A percentile compares a stretch with the other conserved stretches of the same genome.
Evolutionary conservation across 2,329 filamentous ascomycete genomes (phyloP).

Genomic region (Aspergillus cejpii): DNA sequence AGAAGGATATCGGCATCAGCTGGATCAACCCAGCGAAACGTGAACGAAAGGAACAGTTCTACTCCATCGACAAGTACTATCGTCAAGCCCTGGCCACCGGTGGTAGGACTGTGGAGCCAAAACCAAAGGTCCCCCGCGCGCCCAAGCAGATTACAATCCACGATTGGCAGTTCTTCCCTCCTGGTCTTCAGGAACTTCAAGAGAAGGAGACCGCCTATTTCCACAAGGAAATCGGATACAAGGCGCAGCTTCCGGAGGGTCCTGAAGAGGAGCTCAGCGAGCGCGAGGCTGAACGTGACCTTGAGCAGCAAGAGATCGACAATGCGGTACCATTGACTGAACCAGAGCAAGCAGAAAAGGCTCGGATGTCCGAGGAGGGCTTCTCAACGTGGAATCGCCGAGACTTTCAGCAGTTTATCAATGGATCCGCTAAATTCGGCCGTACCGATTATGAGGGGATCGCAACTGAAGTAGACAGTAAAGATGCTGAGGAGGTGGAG

Average conservation of each 20-base stretch:
- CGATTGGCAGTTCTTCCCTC: constrained; percentile 95
- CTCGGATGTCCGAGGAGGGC: constrained; percentile 70
- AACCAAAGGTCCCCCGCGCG: constrained; percentile 90
- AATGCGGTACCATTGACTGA: constrained; percentile 82
- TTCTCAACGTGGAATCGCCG: constrained; percentile 94
- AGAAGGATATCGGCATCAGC: constrained; percentile 83
- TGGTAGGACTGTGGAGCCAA: constrained; percentile 70
- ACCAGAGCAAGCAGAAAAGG: constrained; percentile 82
- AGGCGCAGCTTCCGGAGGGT: constrained; percentile 81
- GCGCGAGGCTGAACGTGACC: constrained; percentile 76
- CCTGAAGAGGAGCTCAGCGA: constrained; percentile 80
- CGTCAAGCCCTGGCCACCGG: constrained; percentile 80
- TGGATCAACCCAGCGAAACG: constrained; percentile 99
- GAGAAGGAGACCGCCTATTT: constrained; percentile 95
- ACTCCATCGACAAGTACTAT: constrained; percentile 99
- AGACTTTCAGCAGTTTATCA: constrained; percentile 97
- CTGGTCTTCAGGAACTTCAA: constrained; percentile 75
- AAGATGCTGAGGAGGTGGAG: constrained; percentile 76
- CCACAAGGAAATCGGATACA: constrained; percentile 93
- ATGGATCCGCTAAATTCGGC: constrained; percentile 87
- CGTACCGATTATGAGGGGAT: constrained; percentile 80
- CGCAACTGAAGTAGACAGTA: constrained; percentile 83
- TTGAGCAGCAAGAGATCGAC: constrained; percentile 89
- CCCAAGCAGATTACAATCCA: constrained; percentile 88
- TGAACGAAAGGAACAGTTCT: constrained; percentile 95